Base-by-base conservation (phyloP, 371 early-diverging fungal species). In the Dentiscutata heterogama region DNA sequence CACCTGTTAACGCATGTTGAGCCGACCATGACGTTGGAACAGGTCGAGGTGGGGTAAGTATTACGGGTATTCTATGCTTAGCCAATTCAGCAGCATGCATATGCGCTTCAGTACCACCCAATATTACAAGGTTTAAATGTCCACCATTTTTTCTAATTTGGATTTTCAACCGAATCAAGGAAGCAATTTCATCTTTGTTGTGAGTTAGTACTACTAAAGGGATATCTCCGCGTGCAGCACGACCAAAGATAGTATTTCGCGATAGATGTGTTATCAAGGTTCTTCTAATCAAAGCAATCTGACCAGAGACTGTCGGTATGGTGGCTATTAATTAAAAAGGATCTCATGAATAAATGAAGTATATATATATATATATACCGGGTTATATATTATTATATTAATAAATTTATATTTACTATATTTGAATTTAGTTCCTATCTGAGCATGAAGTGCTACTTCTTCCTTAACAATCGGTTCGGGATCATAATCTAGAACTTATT, bases 41-140 rank as follows among this genome's bases (percentile, higher is more conserved):
- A 84, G 95, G 94, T 11, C 93, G 88, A 4, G 89, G 85, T 14
- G 94, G 94, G 10, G 80, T 76, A 35, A 96, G 86, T 29, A 96
- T 86, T 18, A 95, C 94, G 14, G 93, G 88, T 20, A 93, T 89
- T 7, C 90, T 67, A 2, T 87, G 86, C 53, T 88, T 83, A 10
- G 92, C 92, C 18, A 95, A 83, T 74, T 92, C 85, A 18, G 85
- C 80, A 3, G 94, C 94, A 8, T 94, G 89, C 13, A 91, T 83
- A 86, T 92, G 90, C 3, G 95, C 92, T 84, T 95, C 96, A 6
- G 89, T 87, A 18, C 93, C 95, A 51, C 96, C 94, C 16, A 88
- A 65, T 65, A 91, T 84, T 31, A 91, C 84, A 58, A 88, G 82
- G 60, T 90, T 87, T 25, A 88, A 89, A 11, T 90, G 78, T 3